phyloP scores from a whole-genome alignment of 2,329 filamentous ascomycete species.

The Hypoxylon sp. region DNA sequence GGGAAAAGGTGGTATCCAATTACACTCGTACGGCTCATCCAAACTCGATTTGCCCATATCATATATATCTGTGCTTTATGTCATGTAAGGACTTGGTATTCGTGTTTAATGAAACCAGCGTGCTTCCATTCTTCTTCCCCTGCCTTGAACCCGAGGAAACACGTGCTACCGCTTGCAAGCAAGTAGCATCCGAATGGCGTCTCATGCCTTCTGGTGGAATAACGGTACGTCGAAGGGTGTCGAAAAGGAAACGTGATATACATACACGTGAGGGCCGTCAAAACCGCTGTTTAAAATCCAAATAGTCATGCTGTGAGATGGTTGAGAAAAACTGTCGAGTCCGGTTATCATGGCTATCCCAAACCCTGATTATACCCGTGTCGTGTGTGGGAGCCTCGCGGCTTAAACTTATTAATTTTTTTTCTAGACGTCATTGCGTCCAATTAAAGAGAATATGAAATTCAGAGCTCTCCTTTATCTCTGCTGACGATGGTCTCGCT shows the following conservation, averaged over 20 bases:
- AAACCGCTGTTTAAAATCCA: conserved; percentile 7
- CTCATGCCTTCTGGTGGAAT: background rate
- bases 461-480: conserved; percentile 39
- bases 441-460: conserved; percentile 1
- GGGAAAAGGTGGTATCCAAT: background rate
- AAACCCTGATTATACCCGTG: conserved; percentile 1
- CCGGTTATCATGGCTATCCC: conserved; percentile 4
- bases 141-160: background rate
- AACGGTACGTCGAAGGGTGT: background rate
- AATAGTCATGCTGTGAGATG: conserved; percentile 15
- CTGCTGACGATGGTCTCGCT: conserved; percentile 43
- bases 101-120: background rate
- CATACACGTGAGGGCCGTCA: background rate
- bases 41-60: conserved; percentile 4
- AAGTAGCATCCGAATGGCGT: background rate
- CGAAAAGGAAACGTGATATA: conserved; percentile 2
- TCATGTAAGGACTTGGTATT: conserved; percentile 3
- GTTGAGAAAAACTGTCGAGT: background rate
- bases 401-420: conserved; percentile 7
- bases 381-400: conserved; percentile 21
- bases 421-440: conserved; percentile 18
- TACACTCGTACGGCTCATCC: conserved; percentile 13
- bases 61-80: background rate
- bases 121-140: background rate
- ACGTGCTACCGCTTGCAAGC: background rate